Evolutionary conservation across 257 asterid genomes (phyloP).

Genomic region (Przewalskia tangutica): DNA sequence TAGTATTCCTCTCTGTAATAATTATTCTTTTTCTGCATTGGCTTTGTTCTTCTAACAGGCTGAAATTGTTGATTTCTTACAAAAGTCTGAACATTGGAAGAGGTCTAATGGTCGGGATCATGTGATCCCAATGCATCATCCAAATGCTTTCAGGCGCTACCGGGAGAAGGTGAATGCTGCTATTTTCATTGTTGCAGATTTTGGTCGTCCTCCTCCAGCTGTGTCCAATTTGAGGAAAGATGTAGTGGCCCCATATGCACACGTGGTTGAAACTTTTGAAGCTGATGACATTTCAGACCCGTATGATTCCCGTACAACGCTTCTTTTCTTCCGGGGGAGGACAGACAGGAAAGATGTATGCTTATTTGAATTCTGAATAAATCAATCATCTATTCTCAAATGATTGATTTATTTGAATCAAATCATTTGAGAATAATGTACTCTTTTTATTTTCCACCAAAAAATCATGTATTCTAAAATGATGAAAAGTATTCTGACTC

Average conservation of each 20-base stretch:
- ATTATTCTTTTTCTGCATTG: not conserved
- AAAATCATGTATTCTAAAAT: not conserved
- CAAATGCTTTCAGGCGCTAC: conserved; percentile 80
- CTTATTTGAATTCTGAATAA: not conserved
- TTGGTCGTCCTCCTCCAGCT: conserved; percentile 55
- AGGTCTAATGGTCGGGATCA: conserved; percentile 79
- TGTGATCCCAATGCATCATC: conserved; percentile 86
- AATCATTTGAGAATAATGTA: not conserved
- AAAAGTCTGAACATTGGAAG: conserved; percentile 57
- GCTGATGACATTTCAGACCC: conserved; percentile 49
- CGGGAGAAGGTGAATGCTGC: conserved; percentile 56
- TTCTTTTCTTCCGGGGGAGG: conserved; percentile 85
- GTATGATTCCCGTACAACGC: conserved; percentile 56
- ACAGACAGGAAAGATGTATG: conserved; percentile 82
- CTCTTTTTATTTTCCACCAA: not conserved
- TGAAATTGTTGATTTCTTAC: conserved; percentile 55
- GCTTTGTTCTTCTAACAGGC: conserved; percentile 30
- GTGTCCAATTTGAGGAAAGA: conserved; percentile 70
- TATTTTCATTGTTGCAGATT: conserved; percentile 81
- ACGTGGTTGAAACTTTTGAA: conserved; percentile 57
- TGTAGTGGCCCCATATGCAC: conserved; percentile 86
- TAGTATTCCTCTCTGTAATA: not conserved
- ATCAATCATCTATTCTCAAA: not conserved
- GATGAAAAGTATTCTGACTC: conserved; percentile 3
- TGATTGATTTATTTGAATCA: not conserved